These are phyloP conservation scores for Ustilago trichophora DNA, from an alignment of 1,284 basidiomycete genomes.

Conservation along the genomic window DNA sequence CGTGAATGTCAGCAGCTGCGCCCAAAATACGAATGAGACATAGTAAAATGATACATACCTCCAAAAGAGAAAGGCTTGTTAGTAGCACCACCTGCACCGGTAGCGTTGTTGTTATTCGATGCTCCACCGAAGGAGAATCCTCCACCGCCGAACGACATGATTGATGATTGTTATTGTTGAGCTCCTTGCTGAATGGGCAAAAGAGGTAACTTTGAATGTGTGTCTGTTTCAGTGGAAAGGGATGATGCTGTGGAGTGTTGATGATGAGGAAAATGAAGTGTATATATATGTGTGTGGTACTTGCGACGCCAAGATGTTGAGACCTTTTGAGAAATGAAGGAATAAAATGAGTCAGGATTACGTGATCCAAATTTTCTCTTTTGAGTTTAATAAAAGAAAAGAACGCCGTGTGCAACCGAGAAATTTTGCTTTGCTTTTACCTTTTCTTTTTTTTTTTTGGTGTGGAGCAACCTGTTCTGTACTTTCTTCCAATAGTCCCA, in stretches of 20 bases:
- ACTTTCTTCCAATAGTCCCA: background rate
- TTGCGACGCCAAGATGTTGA: constrained; percentile 32
- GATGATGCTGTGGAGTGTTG: constrained; percentile 1
- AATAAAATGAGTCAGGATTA: constrained; percentile 27
- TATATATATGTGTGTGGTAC: too few relatives aligned
- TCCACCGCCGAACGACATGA: constrained; percentile 50
- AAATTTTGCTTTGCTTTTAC: constrained; percentile 1
- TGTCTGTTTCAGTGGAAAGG: too few relatives aligned
- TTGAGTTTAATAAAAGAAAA: constrained; percentile 5
- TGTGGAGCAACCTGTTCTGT: constrained; percentile 10
- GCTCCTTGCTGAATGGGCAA: too few relatives aligned
- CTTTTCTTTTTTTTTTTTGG: too few relatives aligned
- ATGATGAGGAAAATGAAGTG: too few relatives aligned
- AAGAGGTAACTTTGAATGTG: too few relatives aligned
- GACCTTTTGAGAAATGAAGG: background rate
- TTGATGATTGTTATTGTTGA: background rate
- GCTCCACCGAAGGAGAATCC: constrained; percentile 49
- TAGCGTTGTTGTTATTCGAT: constrained; percentile 14
- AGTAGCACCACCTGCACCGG: constrained; percentile 3
- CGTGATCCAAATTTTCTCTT: constrained; percentile 19
- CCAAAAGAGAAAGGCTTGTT: constrained; percentile 50
- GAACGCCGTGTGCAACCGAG: constrained; percentile 8
- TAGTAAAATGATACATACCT: constrained; percentile 11
- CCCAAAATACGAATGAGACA: too few relatives aligned
- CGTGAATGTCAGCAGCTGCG: too few relatives aligned